phyloP scores from a whole-genome alignment of 2,329 filamentous ascomycete species.

The Leptographium lundbergii region DNA sequence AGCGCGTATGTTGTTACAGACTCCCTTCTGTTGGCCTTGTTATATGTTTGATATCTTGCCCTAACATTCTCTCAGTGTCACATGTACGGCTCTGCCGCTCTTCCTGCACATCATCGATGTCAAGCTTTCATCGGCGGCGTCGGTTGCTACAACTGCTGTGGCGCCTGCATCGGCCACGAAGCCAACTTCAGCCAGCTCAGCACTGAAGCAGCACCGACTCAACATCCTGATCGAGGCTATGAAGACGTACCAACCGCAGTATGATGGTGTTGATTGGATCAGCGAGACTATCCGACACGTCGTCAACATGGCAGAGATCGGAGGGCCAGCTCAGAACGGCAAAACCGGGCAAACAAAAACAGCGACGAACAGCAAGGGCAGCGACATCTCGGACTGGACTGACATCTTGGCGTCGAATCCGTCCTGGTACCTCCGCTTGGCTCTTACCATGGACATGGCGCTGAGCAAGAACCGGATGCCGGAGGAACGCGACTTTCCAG shows the following conservation, averaged over 20 bases:
- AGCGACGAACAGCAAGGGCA: background rate
- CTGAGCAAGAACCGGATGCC: slow-evolving; percentile 14
- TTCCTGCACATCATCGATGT: slow-evolving; percentile 12
- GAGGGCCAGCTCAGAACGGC: slow-evolving; percentile 2
- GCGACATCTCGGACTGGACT: slow-evolving; percentile 7
- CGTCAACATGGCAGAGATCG: slow-evolving; percentile 11
- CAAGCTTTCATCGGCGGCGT: slow-evolving; percentile 6
- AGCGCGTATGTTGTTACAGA: slow-evolving; percentile 5
- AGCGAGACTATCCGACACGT: slow-evolving; percentile 12
- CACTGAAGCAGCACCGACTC: slow-evolving; percentile 27
- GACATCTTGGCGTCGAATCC: slow-evolving; percentile 10
- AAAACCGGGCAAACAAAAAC: background rate
- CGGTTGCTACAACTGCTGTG: background rate
- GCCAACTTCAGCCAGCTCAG: slow-evolving; percentile 15
- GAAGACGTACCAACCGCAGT: slow-evolving; percentile 13
- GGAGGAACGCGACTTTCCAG: slow-evolving; percentile 12
- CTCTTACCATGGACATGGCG: slow-evolving; percentile 11
- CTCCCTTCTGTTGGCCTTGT: background rate
- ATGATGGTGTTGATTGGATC: slow-evolving; percentile 12
- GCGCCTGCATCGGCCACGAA: background rate
- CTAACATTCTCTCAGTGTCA: slow-evolving; percentile 4
- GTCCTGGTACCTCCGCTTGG: slow-evolving; percentile 12
- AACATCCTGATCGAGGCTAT: slow-evolving; percentile 13
- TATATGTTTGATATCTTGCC: background rate
- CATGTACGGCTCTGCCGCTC: slow-evolving; percentile 11